These are phyloP conservation scores for Plantago major DNA, from an alignment of 257 asterid genomes.

Conservation along the genomic window DNA sequence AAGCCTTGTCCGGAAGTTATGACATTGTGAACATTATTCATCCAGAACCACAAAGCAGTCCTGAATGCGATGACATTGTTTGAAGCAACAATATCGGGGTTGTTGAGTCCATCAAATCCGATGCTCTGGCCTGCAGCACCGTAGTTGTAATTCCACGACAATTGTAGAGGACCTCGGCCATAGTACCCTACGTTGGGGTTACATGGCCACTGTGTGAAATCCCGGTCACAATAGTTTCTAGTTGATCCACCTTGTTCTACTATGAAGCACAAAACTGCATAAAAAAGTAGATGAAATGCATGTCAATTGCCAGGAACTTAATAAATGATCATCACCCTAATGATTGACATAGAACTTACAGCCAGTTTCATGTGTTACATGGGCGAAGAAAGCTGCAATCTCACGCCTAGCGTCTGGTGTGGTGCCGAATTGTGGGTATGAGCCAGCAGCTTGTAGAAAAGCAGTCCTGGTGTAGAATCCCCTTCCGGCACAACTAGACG, in stretches of 20 bases:
- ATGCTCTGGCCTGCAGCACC: conserved; percentile 35
- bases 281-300: not conserved
- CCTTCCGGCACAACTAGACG: conserved; percentile 28
- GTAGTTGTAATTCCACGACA: conserved; percentile 39
- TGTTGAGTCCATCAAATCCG: conserved; percentile 32
- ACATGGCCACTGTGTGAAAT: conserved; percentile 25
- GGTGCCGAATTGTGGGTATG: conserved; percentile 37
- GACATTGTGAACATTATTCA: conserved; percentile 27
- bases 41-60: conserved; percentile 41
- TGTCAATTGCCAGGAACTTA: not conserved
- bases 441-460: conserved; percentile 35
- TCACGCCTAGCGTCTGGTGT: conserved; percentile 37
- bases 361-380: conserved; percentile 48
- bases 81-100: conserved; percentile 32
- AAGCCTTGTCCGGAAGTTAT: conserved; percentile 34
- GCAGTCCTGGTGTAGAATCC: conserved; percentile 38
- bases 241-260: conserved; percentile 25
- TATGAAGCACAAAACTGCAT: conserved; percentile 29
- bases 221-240: conserved; percentile 27
- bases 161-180: conserved; percentile 38
- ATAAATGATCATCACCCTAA: too few species aligned
- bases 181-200: conserved; percentile 21
- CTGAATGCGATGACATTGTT: conserved; percentile 28
- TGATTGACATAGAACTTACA: conserved; percentile 23
- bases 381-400: conserved; percentile 58